phyloP scores from a whole-genome alignment of 225 moss, liverwort and hornwort species.

The Marchantia paleacea region DNA sequence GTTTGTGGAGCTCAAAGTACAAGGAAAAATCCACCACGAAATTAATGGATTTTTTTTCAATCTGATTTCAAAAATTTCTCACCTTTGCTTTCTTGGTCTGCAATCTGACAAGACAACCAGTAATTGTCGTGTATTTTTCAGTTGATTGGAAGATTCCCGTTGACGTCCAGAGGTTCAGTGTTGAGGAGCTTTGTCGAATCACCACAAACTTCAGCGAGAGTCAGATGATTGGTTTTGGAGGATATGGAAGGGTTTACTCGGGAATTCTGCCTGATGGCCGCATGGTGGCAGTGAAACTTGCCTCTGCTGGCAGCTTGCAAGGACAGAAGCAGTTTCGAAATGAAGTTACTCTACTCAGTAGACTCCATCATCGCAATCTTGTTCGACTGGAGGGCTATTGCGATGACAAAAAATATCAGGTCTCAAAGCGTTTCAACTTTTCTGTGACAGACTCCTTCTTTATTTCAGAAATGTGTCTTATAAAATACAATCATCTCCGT shows the following conservation, averaged over 20 bases:
- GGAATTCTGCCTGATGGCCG: constrained; percentile 57
- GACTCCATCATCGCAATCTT: constrained; percentile 69
- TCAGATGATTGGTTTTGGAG: constrained; percentile 63
- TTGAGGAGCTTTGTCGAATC: constrained; percentile 60
- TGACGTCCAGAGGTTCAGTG: constrained; percentile 28
- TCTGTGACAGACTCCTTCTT: too few species aligned
- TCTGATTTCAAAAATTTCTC: too few species aligned
- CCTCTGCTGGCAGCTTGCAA: constrained; percentile 46
- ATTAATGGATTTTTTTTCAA: too few species aligned
- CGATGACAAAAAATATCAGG: constrained; percentile 53
- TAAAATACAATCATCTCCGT: too few species aligned
- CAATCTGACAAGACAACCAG: too few species aligned
- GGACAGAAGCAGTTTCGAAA: constrained; percentile 61
- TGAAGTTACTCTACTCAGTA: constrained; percentile 57
- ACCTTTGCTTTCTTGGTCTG: too few species aligned
- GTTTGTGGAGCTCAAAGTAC: too few species aligned
- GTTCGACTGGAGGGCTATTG: constrained; percentile 70
- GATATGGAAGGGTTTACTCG: constrained; percentile 66
- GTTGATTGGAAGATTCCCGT: constrained; percentile 14
- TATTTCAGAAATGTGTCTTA: too few species aligned
- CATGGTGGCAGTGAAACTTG: constrained; percentile 64
- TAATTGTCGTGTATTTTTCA: not conserved
- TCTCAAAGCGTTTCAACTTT: not conserved
- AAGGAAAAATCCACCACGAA: too few species aligned
- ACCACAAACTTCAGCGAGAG: constrained; percentile 53